These are phyloP conservation scores for Jackrogersella multiformis DNA, from an alignment of 495 filamentous ascomycete genomes.

Conservation along the genomic window DNA sequence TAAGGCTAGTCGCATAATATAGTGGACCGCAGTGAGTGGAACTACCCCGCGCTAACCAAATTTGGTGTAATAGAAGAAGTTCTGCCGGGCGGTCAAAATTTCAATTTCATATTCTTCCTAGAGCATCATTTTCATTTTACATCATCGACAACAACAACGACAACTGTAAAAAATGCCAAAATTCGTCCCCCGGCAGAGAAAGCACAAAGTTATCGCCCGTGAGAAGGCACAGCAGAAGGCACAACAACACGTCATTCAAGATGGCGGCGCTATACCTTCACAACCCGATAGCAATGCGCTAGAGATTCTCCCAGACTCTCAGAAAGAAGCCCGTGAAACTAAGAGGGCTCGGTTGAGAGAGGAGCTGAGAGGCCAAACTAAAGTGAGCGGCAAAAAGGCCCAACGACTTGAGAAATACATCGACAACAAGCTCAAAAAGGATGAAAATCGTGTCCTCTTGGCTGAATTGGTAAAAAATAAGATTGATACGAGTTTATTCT, in stretches of 20 bases:
- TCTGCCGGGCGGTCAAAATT: constrained; percentile 62
- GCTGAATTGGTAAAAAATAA: constrained; percentile 80
- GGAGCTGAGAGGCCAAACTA: constrained; percentile 74
- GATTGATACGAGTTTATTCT: constrained; percentile 81
- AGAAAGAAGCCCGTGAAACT: constrained; percentile 72
- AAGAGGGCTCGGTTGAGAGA: constrained; percentile 65
- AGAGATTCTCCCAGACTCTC: constrained; percentile 70
- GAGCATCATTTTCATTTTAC: constrained; percentile 7
- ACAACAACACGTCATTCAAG: constrained; percentile 49
- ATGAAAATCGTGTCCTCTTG: constrained; percentile 86
- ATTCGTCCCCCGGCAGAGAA: constrained; percentile 81
- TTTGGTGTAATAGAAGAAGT: constrained; percentile 35
- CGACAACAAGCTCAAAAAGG: constrained; percentile 92
- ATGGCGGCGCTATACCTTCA: constrained; percentile 34
- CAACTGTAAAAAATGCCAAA: constrained; percentile 66
- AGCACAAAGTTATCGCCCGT: constrained; percentile 73
- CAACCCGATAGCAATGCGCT: constrained; percentile 72
- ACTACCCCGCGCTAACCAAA: constrained; percentile 41
- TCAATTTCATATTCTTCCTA: constrained; percentile 30
- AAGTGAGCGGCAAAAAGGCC: constrained; percentile 88
- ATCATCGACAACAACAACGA: constrained; percentile 6
- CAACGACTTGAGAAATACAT: constrained; percentile 98
- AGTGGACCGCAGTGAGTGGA: no score
- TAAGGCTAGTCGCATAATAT: no score
- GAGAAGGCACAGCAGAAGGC: constrained; percentile 60